phyloP scores from a whole-genome alignment of 805 yeast genomes.

The Teunomyces funiuensis region DNA sequence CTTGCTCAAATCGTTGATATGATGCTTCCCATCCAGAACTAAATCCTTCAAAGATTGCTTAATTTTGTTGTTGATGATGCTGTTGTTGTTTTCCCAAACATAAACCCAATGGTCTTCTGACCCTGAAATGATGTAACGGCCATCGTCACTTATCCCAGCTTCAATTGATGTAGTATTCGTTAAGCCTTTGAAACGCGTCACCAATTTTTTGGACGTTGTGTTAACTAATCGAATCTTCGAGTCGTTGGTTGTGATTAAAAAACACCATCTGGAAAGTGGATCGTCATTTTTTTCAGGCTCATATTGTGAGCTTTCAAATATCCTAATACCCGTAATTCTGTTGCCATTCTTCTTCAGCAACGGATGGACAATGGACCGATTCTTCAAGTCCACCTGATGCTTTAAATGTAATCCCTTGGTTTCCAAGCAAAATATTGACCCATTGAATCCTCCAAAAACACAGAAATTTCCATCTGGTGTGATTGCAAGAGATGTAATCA shows the following conservation, averaged over 20 bases:
- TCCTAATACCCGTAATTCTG: slow-evolving; percentile 75
- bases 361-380: slow-evolving; percentile 22
- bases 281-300: slow-evolving; percentile 5
- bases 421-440: slow-evolving; percentile 59
- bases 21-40: slow-evolving; percentile 33
- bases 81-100: slow-evolving; percentile 62
- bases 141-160: slow-evolving; percentile 63
- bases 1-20: slow-evolving; percentile 28
- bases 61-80: slow-evolving; percentile 40
- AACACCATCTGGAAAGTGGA: slow-evolving; percentile 26
- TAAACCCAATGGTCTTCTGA: slow-evolving; percentile 89
- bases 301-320: slow-evolving; percentile 33
- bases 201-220: slow-evolving; percentile 50
- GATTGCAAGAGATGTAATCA: slow-evolving; percentile 74
- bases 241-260: slow-evolving; percentile 75
- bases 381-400: slow-evolving; percentile 32
- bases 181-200: slow-evolving; percentile 71
- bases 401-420: slow-evolving; percentile 59
- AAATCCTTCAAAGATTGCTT: slow-evolving; percentile 35
- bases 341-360: slow-evolving; percentile 27
- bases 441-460: slow-evolving; percentile 78
- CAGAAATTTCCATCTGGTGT: slow-evolving; percentile 63
- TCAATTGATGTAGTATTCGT: slow-evolving; percentile 70
- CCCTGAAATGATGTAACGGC: slow-evolving; percentile 63
- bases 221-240: slow-evolving; percentile 72